phyloP scores from a whole-genome alignment of 2,329 filamentous ascomycete species.

The Paecilomyces fulvus region DNA sequence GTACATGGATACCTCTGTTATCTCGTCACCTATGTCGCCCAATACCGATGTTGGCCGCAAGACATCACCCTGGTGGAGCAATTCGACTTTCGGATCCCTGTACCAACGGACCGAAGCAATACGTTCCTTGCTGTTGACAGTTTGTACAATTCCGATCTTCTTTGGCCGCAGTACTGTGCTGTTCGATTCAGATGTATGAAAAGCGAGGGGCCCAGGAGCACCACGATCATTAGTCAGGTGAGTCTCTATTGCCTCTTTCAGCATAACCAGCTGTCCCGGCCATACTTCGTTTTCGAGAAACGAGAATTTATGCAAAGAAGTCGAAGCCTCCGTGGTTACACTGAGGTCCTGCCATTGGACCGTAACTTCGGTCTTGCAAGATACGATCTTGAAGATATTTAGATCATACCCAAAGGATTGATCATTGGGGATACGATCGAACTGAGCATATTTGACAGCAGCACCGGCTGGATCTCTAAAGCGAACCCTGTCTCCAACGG shows the following conservation, averaged over 20 bases:
- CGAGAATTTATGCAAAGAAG: constrained; percentile 26
- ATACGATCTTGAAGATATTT: constrained; percentile 47
- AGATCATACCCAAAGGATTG: constrained; percentile 49
- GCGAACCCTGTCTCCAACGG: constrained; percentile 42
- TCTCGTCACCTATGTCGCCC: constrained; percentile 31
- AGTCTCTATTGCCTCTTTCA: constrained; percentile 31
- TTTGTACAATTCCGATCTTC: constrained; percentile 50
- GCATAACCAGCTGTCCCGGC: constrained; percentile 48
- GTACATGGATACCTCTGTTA: constrained; percentile 50
- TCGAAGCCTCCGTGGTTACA: constrained; percentile 39
- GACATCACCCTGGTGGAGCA: constrained; percentile 22
- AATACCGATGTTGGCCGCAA: constrained; percentile 37
- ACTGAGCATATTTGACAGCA: constrained; percentile 43
- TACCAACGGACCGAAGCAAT: constrained; percentile 52
- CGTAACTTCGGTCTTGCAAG: constrained; percentile 41
- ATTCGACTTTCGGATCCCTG: constrained; percentile 26
- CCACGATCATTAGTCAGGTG: constrained; percentile 5
- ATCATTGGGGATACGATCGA: constrained; percentile 38
- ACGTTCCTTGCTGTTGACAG: constrained; percentile 46
- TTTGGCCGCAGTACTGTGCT: constrained; percentile 27
- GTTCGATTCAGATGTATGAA: neutral
- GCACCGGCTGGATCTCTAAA: constrained; percentile 48
- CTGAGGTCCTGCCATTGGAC: constrained; percentile 54
- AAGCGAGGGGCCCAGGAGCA: constrained; percentile 2
- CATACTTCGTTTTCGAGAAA: constrained; percentile 46